Conservation (phyloP, 2,329 filamentous ascomycete genomes). For the Exserohilum turcica region DNA sequence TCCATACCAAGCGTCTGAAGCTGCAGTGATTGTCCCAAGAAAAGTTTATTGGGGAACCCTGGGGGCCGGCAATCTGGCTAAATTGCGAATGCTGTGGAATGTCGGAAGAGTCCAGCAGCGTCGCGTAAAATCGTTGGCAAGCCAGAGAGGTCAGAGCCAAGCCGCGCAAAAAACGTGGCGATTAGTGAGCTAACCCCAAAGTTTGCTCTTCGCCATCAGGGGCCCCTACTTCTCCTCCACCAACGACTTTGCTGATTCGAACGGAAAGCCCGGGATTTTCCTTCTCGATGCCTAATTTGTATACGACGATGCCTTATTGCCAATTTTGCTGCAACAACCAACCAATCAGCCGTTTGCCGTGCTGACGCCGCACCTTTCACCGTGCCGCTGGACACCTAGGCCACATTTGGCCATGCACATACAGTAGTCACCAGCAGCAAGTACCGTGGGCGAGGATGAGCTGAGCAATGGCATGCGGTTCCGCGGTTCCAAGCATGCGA, state of each 20-base stretch:
- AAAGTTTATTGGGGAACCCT: slow-evolving; percentile 5
- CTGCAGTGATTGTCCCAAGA: not conserved
- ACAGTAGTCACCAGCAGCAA: slow-evolving; percentile 1
- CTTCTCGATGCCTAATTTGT: not conserved
- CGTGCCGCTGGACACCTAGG: not conserved
- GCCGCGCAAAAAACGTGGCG: slow-evolving; percentile 7
- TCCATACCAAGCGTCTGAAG: not conserved
- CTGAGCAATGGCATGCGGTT: slow-evolving; percentile 3
- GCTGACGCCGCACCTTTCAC: slow-evolving; percentile 7
- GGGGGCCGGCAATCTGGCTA: slow-evolving; percentile 17
- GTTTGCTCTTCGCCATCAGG: not conserved
- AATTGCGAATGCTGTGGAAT: slow-evolving; percentile 11
- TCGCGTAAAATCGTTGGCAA: not conserved
- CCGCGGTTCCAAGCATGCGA: not conserved
- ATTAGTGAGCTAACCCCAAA: slow-evolving; percentile 1
- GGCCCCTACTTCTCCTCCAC: slow-evolving; percentile 1
- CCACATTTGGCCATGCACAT: not conserved
- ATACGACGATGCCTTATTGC: not conserved
- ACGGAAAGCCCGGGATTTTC: slow-evolving; percentile 1
- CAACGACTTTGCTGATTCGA: slow-evolving; percentile 4
- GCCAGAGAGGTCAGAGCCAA: not conserved
- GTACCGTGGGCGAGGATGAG: not conserved
- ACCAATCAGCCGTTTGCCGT: slow-evolving; percentile 10
- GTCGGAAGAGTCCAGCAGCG: slow-evolving; percentile 1
- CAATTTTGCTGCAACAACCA: not conserved